Percentiles rank a stretch among this genome's conserved stretches.
phyloP scores from a whole-genome alignment of 2,329 filamentous ascomycete genomes.

The Ophiostoma piceae region DNA sequence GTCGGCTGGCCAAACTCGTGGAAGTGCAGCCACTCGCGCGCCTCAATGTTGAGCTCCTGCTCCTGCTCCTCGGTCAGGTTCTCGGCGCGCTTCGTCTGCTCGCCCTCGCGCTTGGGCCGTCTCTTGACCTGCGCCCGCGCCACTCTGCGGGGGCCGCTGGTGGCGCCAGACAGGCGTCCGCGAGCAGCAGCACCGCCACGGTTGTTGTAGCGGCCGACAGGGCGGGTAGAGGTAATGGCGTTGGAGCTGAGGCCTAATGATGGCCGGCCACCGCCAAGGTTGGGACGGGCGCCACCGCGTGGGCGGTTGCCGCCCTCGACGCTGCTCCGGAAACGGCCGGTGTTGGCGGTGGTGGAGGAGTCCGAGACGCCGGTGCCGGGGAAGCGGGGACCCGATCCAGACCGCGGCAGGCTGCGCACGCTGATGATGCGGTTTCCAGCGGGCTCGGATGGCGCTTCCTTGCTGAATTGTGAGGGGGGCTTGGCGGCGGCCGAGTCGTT shows the following conservation, averaged over 20 bases:
- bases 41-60: constrained; percentile 22
- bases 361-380: constrained; percentile 18
- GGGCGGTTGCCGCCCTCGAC: neutral
- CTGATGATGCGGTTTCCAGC: constrained; percentile 29
- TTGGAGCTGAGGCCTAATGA: neutral
- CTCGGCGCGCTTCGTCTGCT: constrained; percentile 14
- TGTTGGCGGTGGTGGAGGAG: neutral
- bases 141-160: neutral
- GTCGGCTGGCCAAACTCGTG: constrained; percentile 32
- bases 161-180: neutral
- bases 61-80: constrained; percentile 6
- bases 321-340: constrained; percentile 16
- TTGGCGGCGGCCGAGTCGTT: neutral
- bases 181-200: neutral
- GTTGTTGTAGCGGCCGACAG: neutral
- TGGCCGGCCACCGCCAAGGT: neutral
- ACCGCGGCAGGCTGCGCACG: constrained; percentile 30
- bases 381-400: constrained; percentile 13
- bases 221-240: neutral
- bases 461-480: neutral
- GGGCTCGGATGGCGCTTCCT: neutral
- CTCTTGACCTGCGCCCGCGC: neutral
- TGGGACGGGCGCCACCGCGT: neutral
- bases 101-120: constrained; percentile 14
- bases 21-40: constrained; percentile 30